Percentiles rank a stretch among this genome's conserved stretches.
These are phyloP conservation scores for Closterium sp. DNA, from an alignment of 139 green algal species.

Conservation along the genomic window DNA sequence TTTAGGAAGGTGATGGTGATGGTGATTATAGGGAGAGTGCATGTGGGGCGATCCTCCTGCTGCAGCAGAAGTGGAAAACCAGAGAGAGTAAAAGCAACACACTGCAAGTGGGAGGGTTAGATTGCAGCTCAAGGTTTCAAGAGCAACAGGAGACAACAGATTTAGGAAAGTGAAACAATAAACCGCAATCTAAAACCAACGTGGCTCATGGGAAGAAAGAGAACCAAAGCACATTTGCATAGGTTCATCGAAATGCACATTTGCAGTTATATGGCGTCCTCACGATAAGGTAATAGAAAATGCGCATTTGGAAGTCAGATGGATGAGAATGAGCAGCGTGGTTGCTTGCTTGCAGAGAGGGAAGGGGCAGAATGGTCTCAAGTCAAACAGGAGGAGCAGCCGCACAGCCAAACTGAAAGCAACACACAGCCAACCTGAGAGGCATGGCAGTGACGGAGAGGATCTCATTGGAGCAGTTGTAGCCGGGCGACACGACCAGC, in stretches of 20 bases:
- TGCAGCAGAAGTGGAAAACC: neutral
- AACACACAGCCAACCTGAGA: constrained; percentile 54
- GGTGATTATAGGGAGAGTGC: neutral
- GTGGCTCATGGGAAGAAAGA: too few relatives aligned
- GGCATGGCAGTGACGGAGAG: constrained; percentile 95
- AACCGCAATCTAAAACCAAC: too few relatives aligned
- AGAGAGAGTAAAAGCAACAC: neutral
- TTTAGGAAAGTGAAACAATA: neutral
- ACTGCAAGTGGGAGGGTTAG: neutral
- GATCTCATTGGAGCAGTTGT: constrained; percentile 85
- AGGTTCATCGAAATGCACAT: too few relatives aligned
- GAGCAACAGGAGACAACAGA: neutral
- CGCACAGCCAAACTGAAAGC: neutral
- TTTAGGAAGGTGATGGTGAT: neutral
- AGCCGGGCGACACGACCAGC: too few relatives aligned
- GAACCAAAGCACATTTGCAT: too few relatives aligned
- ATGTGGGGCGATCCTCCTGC: neutral
- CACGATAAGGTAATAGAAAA: too few relatives aligned
- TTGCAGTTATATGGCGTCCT: too few relatives aligned
- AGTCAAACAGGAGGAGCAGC: neutral
- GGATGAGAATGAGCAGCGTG: too few relatives aligned
- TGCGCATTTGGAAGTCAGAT: too few relatives aligned
- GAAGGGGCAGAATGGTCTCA: too few relatives aligned
- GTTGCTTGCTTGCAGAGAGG: neutral
- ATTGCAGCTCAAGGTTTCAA: neutral